A percentile compares a stretch with the other conserved stretches of the same genome.
phyloP scores from a whole-genome alignment of 2,329 filamentous ascomycete species.

The Aspergillus sp. region DNA sequence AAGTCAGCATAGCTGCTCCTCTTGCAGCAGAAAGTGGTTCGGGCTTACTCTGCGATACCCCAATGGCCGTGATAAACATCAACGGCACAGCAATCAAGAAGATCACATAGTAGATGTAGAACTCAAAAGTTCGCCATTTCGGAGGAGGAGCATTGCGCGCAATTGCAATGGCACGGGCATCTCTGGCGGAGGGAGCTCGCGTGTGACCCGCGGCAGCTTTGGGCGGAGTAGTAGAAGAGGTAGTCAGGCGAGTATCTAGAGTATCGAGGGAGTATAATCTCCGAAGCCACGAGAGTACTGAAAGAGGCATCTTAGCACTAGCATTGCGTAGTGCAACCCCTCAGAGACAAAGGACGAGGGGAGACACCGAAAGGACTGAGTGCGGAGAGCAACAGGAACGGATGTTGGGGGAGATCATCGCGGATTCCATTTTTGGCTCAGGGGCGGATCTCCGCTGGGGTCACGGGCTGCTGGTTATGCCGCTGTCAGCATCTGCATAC shows the following conservation, averaged over 20 bases:
- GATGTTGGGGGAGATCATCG: constrained; percentile 8
- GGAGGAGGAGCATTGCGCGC: constrained; percentile 59
- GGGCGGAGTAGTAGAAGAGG: constrained; percentile 68
- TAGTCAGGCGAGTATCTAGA: constrained; percentile 72
- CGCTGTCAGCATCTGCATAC: not conserved
- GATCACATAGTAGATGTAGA: constrained; percentile 74
- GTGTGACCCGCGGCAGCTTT: constrained; percentile 57
- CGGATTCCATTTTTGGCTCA: constrained; percentile 20
- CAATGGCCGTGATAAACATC: constrained; percentile 89
- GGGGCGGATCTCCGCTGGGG: constrained; percentile 17
- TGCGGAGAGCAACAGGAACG: constrained; percentile 11
- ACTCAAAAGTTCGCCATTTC: constrained; percentile 85
- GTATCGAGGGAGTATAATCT: constrained; percentile 66
- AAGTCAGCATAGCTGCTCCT: constrained; percentile 16
- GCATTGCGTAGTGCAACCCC: constrained; percentile 30
- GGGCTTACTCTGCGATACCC: constrained; percentile 77
- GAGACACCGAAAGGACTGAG: constrained; percentile 6
- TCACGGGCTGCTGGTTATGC: not conserved
- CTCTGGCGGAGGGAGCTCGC: constrained; percentile 41
- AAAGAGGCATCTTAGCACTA: constrained; percentile 43
- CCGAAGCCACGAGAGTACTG: constrained; percentile 50
- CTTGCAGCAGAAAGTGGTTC: not conserved
- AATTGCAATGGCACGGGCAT: constrained; percentile 40
- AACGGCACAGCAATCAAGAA: constrained; percentile 68
- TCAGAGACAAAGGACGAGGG: constrained; percentile 15